Evolutionary conservation across 257 asterid species (phyloP), one percentile per base, ranked within the genome.

Genomic region (Solanum ossicruentum): DNA sequence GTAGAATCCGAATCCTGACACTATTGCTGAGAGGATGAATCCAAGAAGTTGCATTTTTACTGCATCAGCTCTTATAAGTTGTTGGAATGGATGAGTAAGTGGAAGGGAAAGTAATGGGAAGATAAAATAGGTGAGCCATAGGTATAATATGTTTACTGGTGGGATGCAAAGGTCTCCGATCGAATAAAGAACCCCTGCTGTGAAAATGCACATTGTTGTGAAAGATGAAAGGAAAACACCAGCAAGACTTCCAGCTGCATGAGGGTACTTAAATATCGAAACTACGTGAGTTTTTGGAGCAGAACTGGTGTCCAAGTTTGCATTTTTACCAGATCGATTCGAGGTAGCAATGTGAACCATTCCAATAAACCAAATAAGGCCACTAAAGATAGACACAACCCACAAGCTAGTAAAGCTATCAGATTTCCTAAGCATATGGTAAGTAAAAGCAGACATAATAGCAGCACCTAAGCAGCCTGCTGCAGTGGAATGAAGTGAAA

Each of bases 11-110:
- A 92, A 94, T n/a, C 98, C 97, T 9, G 98, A 91, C 12, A 96
- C 91, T 23, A 93, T 9, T 26, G 90, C 86, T 15, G 98, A 89
- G 12, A 95, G 85, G 47, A 93, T 70, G 86, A 95, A 90, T 2
- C 98, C 99, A 10, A 95, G 88, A 84, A 95, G 95, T 88, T 95
- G 99, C 97, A 95, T 92, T 92, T 95, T 95, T 87, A 93, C 95
- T 1, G 97, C 97, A 72, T 94, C 98, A 1, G 92, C 89, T 57
- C 87, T 92, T 86, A 92, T 89, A 23, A 89, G 16, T 67, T 87
- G 92, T 91, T 93, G 97, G 83, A 94, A 67, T 5, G 93, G 97
- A 84, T 92, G 99, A 0, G 88, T 88, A 8, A 90, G 21, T 0
- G 98, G 99, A 85, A 95, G 97, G 77, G 97, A 90, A 6, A 94